Conservation (phyloP, 768 basidiomycete genomes). For the Termitomyces heimii region DNA sequence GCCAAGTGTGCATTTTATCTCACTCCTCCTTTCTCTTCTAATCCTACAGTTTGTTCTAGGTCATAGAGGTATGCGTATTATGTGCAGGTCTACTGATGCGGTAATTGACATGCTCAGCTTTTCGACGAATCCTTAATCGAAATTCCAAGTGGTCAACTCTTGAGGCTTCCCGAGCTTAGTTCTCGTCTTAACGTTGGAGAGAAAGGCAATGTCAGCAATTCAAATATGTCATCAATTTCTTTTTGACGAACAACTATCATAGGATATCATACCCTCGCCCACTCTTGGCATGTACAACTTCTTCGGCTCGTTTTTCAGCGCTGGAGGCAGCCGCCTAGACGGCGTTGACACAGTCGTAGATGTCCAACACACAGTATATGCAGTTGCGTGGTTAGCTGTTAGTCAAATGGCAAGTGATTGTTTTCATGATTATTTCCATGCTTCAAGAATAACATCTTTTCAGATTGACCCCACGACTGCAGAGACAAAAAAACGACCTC, state of each 20-base stretch:
- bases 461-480: slow-evolving; percentile 61
- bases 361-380: slow-evolving; percentile 72
- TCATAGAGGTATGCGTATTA: slow-evolving; percentile 1
- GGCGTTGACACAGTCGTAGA: slow-evolving; percentile 59
- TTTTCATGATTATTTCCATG: neutral
- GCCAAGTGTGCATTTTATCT: slow-evolving; percentile 52
- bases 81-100: slow-evolving; percentile 69
- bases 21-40: neutral
- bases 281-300: slow-evolving; percentile 36
- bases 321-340: slow-evolving; percentile 30
- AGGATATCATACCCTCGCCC: slow-evolving; percentile 67
- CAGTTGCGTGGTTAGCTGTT: slow-evolving; percentile 81
- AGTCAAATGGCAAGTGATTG: slow-evolving; percentile 65
- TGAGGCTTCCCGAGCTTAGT: slow-evolving; percentile 72
- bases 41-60: neutral
- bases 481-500: slow-evolving; percentile 55
- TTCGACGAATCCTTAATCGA: slow-evolving; percentile 81
- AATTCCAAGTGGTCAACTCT: slow-evolving; percentile 54
- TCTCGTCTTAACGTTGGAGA: slow-evolving; percentile 74
- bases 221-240: slow-evolving; percentile 7
- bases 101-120: slow-evolving; percentile 39
- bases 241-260: slow-evolving; percentile 1
- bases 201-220: slow-evolving; percentile 53
- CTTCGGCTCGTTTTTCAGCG: slow-evolving; percentile 40
- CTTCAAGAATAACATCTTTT: neutral